phyloP scores from a whole-genome alignment of 73 alveolate species.

The Tetrahymena malaccensis region DNA sequence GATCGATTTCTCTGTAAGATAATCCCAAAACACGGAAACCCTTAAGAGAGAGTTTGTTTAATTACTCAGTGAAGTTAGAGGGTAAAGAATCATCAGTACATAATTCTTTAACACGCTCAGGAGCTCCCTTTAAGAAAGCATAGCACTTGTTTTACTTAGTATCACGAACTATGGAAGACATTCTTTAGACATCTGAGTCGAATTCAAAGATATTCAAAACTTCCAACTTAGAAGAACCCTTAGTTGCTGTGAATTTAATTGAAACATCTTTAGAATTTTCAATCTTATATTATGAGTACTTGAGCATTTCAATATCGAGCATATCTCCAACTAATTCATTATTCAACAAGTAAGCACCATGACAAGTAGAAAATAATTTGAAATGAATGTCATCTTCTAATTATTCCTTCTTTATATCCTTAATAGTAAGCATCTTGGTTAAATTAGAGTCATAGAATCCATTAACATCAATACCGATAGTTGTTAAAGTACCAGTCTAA shows the following conservation, averaged over 20 bases:
- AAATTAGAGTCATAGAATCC: not conserved
- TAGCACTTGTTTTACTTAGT: not conserved
- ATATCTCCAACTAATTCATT: slow-evolving; percentile 31
- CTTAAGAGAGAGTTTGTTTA: not conserved
- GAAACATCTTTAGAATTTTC: not conserved
- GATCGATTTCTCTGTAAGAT: slow-evolving; percentile 7
- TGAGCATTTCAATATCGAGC: slow-evolving; percentile 37
- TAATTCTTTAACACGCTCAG: slow-evolving; percentile 1
- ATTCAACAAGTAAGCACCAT: not conserved
- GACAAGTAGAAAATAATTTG: slow-evolving; percentile 27
- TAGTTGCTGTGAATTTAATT: not conserved
- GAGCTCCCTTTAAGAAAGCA: slow-evolving; percentile 23
- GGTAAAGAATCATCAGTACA: not conserved
- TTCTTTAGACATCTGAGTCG: slow-evolving; percentile 13
- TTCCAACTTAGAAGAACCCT: not conserved
- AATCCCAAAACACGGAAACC: slow-evolving; percentile 32
- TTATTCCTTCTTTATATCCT: not conserved
- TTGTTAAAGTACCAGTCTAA: slow-evolving; percentile 33
- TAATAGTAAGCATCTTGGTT: not conserved
- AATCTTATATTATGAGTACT: slow-evolving; percentile 3
- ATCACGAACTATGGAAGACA: slow-evolving; percentile 20
- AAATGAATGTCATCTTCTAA: not conserved
- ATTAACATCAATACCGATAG: not conserved
- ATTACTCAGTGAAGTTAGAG: not conserved
- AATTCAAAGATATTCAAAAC: slow-evolving; percentile 13